Conservation (phyloP, 192 early-diverging fungal genomes). For the Funneliformis mosseae region DNA sequence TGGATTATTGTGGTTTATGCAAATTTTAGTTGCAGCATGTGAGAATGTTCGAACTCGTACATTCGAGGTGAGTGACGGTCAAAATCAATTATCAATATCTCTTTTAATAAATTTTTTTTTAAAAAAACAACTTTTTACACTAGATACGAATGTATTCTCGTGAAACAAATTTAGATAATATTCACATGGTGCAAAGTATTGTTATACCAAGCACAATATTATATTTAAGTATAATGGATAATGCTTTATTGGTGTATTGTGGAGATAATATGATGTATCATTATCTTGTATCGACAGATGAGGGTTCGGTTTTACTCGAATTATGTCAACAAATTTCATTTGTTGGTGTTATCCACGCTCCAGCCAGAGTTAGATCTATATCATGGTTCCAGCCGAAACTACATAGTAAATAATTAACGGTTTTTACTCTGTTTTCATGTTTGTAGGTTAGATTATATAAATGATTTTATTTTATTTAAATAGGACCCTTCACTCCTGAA, state of each 20-base stretch:
- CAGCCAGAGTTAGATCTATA: conserved; percentile 53
- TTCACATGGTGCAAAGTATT: conserved; percentile 51
- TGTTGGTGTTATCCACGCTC: conserved; percentile 50
- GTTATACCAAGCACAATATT: conserved; percentile 24
- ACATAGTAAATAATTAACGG: conserved; percentile 35
- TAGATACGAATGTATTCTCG: conserved; percentile 74
- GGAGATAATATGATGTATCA: conserved; percentile 55
- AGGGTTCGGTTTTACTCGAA: conserved; percentile 34
- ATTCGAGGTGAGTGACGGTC: conserved; percentile 35
- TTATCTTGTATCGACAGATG: not conserved
- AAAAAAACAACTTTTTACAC: not conserved
- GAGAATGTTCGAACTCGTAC: conserved; percentile 49
- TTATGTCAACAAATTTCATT: conserved; percentile 58
- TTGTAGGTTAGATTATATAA: not conserved
- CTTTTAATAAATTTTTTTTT: not conserved
- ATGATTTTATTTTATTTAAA: not conserved
- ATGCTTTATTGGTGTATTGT: conserved; percentile 38
- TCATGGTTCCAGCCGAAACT: conserved; percentile 45
- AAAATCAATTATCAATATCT: not conserved
- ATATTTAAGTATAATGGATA: conserved; percentile 29
- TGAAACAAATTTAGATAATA: conserved; percentile 70
- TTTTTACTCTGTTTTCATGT: not conserved
- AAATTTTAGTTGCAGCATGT: conserved; percentile 69
- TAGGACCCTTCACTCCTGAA: conserved; percentile 43
- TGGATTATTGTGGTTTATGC: conserved; percentile 73